Percentiles rank a stretch among this genome's conserved stretches.
These are phyloP conservation scores for Psilocybe cubensis DNA, from an alignment of 768 basidiomycete genomes.

Conservation along the genomic window DNA sequence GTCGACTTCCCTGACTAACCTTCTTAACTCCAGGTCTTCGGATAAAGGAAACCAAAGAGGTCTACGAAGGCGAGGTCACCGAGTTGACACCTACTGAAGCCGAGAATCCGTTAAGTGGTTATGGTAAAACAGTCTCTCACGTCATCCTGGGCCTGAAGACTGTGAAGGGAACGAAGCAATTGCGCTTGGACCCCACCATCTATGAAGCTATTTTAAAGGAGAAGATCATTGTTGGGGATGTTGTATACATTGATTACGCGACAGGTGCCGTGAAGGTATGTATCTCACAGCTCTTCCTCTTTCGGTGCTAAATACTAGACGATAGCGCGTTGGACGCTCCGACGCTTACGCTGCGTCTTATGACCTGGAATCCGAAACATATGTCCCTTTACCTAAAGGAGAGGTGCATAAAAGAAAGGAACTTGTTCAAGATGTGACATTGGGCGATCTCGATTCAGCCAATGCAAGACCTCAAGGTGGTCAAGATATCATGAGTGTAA, in stretches of 20 bases:
- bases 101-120: constrained; percentile 96
- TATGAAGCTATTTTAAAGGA: constrained; percentile 98
- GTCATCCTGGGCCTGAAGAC: constrained; percentile 97
- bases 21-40: constrained; percentile 67
- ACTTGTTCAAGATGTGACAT: constrained; percentile 91
- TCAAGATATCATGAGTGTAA: constrained; percentile 98
- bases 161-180: constrained; percentile 89
- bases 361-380: constrained; percentile 97
- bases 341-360: constrained; percentile 98
- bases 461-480: constrained; percentile 96
- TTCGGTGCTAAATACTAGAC: constrained; percentile 6
- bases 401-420: constrained; percentile 97
- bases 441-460: constrained; percentile 95
- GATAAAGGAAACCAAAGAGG: constrained; percentile 99
- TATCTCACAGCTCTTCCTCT: constrained; percentile 1
- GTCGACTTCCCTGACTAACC: neutral
- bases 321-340: constrained; percentile 90
- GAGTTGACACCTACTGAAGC: constrained; percentile 95
- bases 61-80: constrained; percentile 98
- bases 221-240: constrained; percentile 94
- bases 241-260: constrained; percentile 93
- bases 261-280: constrained; percentile 93
- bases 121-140: constrained; percentile 99
- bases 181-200: constrained; percentile 91
- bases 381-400: constrained; percentile 96